These are phyloP conservation scores for Ceratocystiopsis minuta DNA, from an alignment of 2,329 filamentous ascomycete species.

Conservation along the genomic window DNA sequence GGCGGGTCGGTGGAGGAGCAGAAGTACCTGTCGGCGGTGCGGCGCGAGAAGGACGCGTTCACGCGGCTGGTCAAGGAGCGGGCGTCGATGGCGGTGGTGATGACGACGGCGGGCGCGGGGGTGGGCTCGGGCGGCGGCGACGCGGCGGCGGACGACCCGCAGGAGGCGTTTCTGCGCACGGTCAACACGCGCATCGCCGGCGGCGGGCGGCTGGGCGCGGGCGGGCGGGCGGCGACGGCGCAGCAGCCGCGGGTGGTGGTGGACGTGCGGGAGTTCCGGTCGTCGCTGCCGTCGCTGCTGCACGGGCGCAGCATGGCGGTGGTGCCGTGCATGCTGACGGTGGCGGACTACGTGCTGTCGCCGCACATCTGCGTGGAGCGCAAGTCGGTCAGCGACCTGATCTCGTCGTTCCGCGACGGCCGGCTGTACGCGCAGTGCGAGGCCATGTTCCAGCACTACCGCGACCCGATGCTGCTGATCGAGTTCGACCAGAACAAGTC, in stretches of 20 bases:
- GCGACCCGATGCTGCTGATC: conserved; percentile 75
- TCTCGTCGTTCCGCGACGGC: conserved; percentile 80
- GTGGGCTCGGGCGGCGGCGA: conserved; percentile 16
- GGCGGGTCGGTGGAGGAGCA: conserved; percentile 90
- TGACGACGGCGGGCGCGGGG: conserved; percentile 44
- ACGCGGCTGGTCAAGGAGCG: conserved; percentile 89
- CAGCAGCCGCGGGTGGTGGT: conserved; percentile 82
- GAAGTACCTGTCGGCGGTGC: conserved; percentile 70
- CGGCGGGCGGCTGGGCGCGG: conserved; percentile 61
- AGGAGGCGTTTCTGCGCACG: conserved; percentile 83
- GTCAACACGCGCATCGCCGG: conserved; percentile 95
- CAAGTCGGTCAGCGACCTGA: conserved; percentile 81
- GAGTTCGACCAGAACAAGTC: conserved; percentile 97
- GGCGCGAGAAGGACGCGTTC: conserved; percentile 93
- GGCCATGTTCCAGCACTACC: conserved; percentile 88
- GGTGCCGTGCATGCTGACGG: conserved; percentile 87
- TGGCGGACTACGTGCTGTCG: conserved; percentile 88
- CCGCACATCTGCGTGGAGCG: conserved; percentile 86
- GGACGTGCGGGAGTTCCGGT: conserved; percentile 91
- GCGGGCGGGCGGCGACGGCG: conserved; percentile 52
- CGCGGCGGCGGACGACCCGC: conserved; percentile 50
- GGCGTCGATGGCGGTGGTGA: conserved; percentile 76
- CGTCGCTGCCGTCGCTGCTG: conserved; percentile 73
- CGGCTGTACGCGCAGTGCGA: conserved; percentile 84
- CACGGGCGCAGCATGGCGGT: conserved; percentile 79